Base-by-base conservation (phyloP, 768 basidiomycete genomes). In the Nevesoporus exiguus region DNA sequence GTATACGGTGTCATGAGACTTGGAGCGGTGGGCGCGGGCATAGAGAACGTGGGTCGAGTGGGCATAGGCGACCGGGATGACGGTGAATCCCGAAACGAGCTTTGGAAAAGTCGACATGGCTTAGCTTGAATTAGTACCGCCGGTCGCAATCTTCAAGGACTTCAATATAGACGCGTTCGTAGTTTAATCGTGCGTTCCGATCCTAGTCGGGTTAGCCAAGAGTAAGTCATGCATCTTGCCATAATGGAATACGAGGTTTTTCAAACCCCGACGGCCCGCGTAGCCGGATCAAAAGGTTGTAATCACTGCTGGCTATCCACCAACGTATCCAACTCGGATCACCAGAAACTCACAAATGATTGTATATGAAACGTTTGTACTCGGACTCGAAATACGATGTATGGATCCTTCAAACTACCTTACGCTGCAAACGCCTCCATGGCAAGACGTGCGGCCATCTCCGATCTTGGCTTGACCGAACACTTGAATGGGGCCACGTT, bases 21-120 rank as follows among this genome's bases (percentile, higher is more conserved):
- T 81, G 15, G 82, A 75, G 24, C 72, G 64, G 65, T 94, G 90
- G 4, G 78, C 65, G n/a, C 88, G 82, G 17, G 81, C 82, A 63
- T 93, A 95, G n/a, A 94, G 67, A 58, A 85, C 80, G 63, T 95
- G 93, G 3, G 77, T 85, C 21, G 68, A 64, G 1, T 62, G 47
- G 1, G 73, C 59, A 49, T 81, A 79, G 3, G 66, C 55, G 27
- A 79, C 65, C 2, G 73, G 77, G 7, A 81, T 60, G 54, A 74
- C 58, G 11, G 58, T 63, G 58, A 73, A 73, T 2, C 73, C 72
- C n/a, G 72, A 68, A 10, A 72, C 33, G 34, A 47, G 21, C 37
- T 53, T 56, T n/a, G 67, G 69, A 40, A 62, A 57, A 22, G 36
- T 39, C 42, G 60, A 48, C 57, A 65, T 63, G 37, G 44, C 31